A percentile compares a stretch with the other conserved stretches of the same genome.
phyloP scores from a whole-genome alignment of 148 eudicot species.

The Gaultheria prostrata region DNA sequence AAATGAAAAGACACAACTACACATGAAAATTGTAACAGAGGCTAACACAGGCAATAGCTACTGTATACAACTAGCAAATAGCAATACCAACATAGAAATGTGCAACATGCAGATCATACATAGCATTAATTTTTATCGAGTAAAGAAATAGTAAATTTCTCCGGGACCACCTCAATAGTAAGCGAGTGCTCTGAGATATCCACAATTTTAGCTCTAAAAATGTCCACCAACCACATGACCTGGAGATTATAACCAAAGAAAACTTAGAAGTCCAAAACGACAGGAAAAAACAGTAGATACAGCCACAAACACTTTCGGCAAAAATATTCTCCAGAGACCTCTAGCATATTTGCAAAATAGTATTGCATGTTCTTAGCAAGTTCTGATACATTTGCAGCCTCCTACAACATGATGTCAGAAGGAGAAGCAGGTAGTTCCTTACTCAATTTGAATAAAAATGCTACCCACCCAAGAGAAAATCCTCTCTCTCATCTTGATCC shows the following conservation, averaged over 20 bases:
- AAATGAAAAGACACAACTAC: background rate
- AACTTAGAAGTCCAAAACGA: background rate
- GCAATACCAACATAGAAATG: background rate
- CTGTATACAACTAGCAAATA: background rate
- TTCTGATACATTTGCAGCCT: conserved; percentile 6
- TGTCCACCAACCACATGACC: conserved; percentile 70
- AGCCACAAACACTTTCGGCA: background rate
- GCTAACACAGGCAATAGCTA: background rate
- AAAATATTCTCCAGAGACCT: background rate
- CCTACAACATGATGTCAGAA: background rate
- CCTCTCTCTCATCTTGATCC: background rate
- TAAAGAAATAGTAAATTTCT: background rate
- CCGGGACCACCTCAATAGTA: conserved; percentile 55
- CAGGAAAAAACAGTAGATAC: background rate
- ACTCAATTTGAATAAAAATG: background rate
- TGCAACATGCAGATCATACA: background rate
- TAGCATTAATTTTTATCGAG: background rate
- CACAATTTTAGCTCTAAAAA: conserved; percentile 64
- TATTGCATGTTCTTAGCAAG: background rate
- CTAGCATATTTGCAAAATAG: background rate
- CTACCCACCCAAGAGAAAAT: background rate
- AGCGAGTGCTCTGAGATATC: conserved; percentile 55
- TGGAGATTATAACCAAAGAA: conserved; percentile 22
- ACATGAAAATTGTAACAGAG: background rate
- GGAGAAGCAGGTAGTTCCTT: background rate